Evolutionary conservation across 2,329 filamentous ascomycete species (phyloP), one percentile per base, ranked within the genome.

Genomic region (Hypomyces perniciosus): DNA sequence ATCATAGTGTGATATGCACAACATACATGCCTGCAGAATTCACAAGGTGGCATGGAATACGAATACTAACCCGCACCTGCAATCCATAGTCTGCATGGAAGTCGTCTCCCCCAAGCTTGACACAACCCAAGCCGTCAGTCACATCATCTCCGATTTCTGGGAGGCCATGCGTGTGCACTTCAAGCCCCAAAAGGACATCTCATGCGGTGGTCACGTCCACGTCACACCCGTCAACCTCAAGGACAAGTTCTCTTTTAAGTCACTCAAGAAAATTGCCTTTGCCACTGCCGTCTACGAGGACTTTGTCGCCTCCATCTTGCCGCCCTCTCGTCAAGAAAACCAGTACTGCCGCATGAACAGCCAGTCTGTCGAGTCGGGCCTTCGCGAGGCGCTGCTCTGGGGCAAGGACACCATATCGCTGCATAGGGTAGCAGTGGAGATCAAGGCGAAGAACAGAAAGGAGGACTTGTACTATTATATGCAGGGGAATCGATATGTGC

Each of bases 151-250:
- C 52, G 65, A 69, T 54, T 71, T 71, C 59, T 71, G 68, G 68
- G 65, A 70, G 57, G 68, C 68, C 53, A 69, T 71, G 68, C 62
- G 62, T 46, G 68, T 69, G n/a, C 66, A 70, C 58, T 71, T 71
- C 54, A 64, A 64, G 45, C 66, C 67, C 20, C 65, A 68, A 52
- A 57, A 60, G 31, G 65, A 69, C 50, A 44, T 57, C 27, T 67
- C 64, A 2, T 71, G 68, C 55, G 68, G 68, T 50, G 67, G 68
- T 44, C 68, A 71, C 57, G 66, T 71, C 51, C 68, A 71, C 58
- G 65, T 71, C 54, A 70, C 68, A 26, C 67, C 67, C 30, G 57
- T 67, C 38, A 63, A 58, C 31, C 50, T 53, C 44, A 60, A 62
- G 46, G 67, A 64, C 58, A 64, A 62, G 52, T 71, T 71, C 59